Evolutionary conservation across 495 filamentous ascomycete species (phyloP).

Genomic region (Xylaria scruposa): DNA sequence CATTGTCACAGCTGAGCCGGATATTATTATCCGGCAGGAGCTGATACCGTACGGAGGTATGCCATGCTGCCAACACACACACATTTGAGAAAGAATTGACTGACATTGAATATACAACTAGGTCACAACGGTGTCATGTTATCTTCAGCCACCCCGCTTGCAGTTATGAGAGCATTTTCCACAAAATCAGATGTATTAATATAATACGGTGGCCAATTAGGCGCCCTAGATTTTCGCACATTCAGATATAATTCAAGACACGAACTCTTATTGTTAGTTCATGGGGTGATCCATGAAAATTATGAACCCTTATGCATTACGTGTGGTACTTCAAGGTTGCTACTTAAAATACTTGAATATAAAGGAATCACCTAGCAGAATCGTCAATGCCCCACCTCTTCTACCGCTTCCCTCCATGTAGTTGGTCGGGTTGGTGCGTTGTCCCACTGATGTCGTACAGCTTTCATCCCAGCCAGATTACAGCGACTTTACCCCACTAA

Average conservation of each 20-base stretch:
- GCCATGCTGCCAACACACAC: slow-evolving; percentile 28
- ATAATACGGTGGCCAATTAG: slow-evolving; percentile 28
- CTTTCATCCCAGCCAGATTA: neutral
- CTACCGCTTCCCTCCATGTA: no score
- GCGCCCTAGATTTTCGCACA: neutral
- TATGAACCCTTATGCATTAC: neutral
- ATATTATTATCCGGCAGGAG: slow-evolving; percentile 58
- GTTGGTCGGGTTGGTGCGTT: neutral
- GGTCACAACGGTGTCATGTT: slow-evolving; percentile 66
- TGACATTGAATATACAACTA: slow-evolving; percentile 37
- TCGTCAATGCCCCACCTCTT: neutral
- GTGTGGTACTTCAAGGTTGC: no score
- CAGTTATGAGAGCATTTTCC: slow-evolving; percentile 69
- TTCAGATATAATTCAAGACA: neutral
- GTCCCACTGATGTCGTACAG: slow-evolving; percentile 7
- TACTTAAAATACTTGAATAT: no score
- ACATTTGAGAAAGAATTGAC: neutral
- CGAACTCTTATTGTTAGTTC: neutral
- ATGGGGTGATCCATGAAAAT: neutral
- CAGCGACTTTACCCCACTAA: neutral
- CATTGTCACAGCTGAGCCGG: slow-evolving; percentile 44
- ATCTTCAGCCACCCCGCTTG: slow-evolving; percentile 62
- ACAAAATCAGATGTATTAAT: slow-evolving; percentile 25
- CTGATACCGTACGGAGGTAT: slow-evolving; percentile 64
- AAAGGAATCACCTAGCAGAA: neutral